Evolutionary conservation across 768 basidiomycete species (phyloP).

Genomic region (Clitopilus passeckerianus): DNA sequence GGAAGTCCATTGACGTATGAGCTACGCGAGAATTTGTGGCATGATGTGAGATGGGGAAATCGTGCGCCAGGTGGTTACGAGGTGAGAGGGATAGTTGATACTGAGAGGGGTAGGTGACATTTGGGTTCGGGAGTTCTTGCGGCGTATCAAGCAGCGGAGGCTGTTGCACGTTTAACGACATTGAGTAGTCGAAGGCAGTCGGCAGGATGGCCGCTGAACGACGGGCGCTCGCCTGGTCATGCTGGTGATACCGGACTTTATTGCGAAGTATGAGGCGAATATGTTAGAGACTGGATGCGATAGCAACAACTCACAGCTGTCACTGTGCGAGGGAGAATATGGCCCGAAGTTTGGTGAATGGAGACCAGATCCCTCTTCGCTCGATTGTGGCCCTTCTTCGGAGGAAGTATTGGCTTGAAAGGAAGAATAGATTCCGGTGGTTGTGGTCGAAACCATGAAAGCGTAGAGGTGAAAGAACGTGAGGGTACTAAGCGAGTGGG

Average conservation of each 20-base stretch:
- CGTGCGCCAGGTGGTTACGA: slow-evolving; percentile 43
- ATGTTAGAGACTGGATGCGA: slow-evolving; percentile 38
- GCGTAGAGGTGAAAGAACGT: slow-evolving; percentile 20
- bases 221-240: slow-evolving; percentile 42
- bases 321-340: slow-evolving; percentile 39
- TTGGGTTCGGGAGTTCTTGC: slow-evolving; percentile 38
- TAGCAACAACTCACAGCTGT: slow-evolving; percentile 52
- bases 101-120: slow-evolving; percentile 36
- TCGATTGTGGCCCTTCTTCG: slow-evolving; percentile 68
- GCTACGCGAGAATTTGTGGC: slow-evolving; percentile 32
- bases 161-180: slow-evolving; percentile 38
- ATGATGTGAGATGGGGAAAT: slow-evolving; percentile 35
- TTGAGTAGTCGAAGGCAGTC: slow-evolving; percentile 47
- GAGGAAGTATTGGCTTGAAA: slow-evolving; percentile 45
- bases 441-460: slow-evolving; percentile 52
- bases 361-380: slow-evolving; percentile 72
- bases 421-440: slow-evolving; percentile 52
- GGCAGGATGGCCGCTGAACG: slow-evolving; percentile 42
- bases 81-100: slow-evolving; percentile 31
- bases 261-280: slow-evolving; percentile 37
- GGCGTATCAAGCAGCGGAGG: slow-evolving; percentile 43
- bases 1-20: slow-evolving; percentile 29
- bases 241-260: slow-evolving; percentile 64
- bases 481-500: slow-evolving; percentile 41
- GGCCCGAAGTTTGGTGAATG: slow-evolving; percentile 66